Conservation (phyloP, 805 yeast genomes). For the Starmerella sirachaensis region DNA sequence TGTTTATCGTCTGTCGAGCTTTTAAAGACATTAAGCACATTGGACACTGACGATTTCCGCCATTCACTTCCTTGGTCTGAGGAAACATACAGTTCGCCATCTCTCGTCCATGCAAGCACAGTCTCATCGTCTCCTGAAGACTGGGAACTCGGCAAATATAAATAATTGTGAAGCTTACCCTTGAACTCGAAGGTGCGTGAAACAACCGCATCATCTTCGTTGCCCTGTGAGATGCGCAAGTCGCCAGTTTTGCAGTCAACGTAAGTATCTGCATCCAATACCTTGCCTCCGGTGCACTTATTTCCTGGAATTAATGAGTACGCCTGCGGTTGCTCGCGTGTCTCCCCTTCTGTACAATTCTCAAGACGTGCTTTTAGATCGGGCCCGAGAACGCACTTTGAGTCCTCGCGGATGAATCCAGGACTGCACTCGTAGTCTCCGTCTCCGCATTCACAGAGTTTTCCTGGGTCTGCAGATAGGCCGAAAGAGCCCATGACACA, state of each 20-base stretch:
- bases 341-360: conserved; percentile 1
- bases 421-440: conserved; percentile 5
- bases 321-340: conserved; percentile 48
- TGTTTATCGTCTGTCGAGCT: conserved; percentile 51
- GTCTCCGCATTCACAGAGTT: neutral
- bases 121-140: conserved; percentile 45
- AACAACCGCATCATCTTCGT: neutral
- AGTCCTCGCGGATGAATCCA: conserved; percentile 1
- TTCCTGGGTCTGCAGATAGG: neutral
- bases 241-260: conserved; percentile 2
- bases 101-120: conserved; percentile 45
- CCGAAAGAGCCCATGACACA: neutral
- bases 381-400: conserved; percentile 2
- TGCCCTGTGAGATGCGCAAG: neutral
- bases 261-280: neutral
- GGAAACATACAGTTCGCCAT: conserved; percentile 47
- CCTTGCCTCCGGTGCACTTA: neutral
- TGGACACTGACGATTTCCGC: conserved; percentile 5
- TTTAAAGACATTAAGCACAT: conserved; percentile 36
- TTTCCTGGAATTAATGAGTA: conserved; percentile 59
- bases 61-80: conserved; percentile 55
- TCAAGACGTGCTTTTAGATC: neutral
- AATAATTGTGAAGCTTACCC: conserved; percentile 43
- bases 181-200: conserved; percentile 32
- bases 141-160: conserved; percentile 47